Evolutionary conservation across 345 rosid genomes (phyloP).

Genomic region (Citrus mangshanensis): DNA sequence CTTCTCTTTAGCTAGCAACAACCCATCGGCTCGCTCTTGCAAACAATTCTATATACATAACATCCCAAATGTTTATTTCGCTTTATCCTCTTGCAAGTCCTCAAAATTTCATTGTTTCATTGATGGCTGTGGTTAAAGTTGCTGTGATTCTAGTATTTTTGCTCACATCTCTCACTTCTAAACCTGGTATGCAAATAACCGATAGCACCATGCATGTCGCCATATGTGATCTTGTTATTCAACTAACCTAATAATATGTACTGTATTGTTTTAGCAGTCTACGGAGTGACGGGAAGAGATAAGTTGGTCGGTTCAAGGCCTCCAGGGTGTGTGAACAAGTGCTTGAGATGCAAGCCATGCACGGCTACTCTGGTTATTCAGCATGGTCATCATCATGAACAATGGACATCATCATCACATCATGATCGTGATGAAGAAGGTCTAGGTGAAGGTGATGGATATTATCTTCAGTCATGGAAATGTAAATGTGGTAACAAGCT

Average conservation of each 20-base stretch:
- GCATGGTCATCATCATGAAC: constrained; percentile 7
- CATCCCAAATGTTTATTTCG: neutral
- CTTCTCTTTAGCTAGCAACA: neutral
- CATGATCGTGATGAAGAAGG: neutral
- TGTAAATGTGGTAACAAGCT: constrained; percentile 45
- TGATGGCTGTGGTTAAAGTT: neutral
- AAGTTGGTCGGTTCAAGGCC: constrained; percentile 44
- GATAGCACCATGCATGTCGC: neutral
- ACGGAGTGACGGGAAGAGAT: constrained; percentile 11
- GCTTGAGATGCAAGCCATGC: constrained; percentile 43
- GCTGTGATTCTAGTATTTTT: constrained; percentile 3
- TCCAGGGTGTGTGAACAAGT: constrained; percentile 35
- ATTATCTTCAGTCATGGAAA: constrained; percentile 46
- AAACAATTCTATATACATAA: neutral
- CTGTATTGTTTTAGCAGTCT: constrained; percentile 2
- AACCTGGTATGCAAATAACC: constrained; percentile 5
- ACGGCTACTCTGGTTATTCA: constrained; percentile 35
- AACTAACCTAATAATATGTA: neutral
- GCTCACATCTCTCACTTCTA: constrained; percentile 4
- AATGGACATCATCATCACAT: neutral
- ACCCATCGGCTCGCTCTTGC: neutral
- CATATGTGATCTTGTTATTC: neutral
- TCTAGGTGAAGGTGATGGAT: constrained; percentile 12
- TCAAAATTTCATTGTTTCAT: neutral
- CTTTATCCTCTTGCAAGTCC: neutral